A percentile compares a stretch with the other conserved stretches of the same genome.
phyloP scores from a whole-genome alignment of 1,139 yeast species.

The Geotrichum restrictum region DNA sequence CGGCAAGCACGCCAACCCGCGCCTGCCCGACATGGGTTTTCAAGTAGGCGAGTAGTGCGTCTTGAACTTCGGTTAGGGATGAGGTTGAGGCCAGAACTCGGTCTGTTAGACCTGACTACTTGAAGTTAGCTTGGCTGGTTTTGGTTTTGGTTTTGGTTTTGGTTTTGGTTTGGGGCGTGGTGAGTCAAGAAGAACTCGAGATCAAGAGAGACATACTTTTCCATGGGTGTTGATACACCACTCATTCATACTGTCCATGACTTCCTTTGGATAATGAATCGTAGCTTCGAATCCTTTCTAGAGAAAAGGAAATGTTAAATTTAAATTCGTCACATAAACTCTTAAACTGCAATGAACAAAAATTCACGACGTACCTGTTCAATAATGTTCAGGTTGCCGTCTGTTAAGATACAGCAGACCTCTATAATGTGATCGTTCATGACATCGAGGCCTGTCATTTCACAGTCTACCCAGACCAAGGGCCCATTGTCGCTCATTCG shows the following conservation, averaged over 20 bases:
- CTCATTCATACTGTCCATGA: slow-evolving; percentile 68
- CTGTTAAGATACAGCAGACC: slow-evolving; percentile 86
- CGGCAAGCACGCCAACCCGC: slow-evolving; percentile 69
- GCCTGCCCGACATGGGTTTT: slow-evolving; percentile 50
- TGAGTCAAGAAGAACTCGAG: not conserved
- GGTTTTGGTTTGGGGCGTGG: too few relatives aligned
- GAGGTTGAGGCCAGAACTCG: slow-evolving; percentile 57
- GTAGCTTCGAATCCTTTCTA: slow-evolving; percentile 71
- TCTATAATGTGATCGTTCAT: slow-evolving; percentile 76
- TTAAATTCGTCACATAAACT: too few relatives aligned
- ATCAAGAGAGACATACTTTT: slow-evolving; percentile 24
- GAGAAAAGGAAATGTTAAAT: slow-evolving; percentile 1
- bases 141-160: slow-evolving; percentile 8
- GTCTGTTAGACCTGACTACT: slow-evolving; percentile 65
- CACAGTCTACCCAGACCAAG: slow-evolving; percentile 84
- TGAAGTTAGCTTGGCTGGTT: too few relatives aligned
- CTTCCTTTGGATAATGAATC: slow-evolving; percentile 62
- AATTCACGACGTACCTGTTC: slow-evolving; percentile 41
- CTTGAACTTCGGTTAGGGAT: slow-evolving; percentile 57
- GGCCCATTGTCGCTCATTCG: slow-evolving; percentile 19
- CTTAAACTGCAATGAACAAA: not conserved
- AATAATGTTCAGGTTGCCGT: slow-evolving; percentile 64
- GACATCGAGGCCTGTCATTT: slow-evolving; percentile 91
- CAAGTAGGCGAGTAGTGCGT: slow-evolving; percentile 60
- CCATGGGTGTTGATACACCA: slow-evolving; percentile 88